Conservation (phyloP, 306 rosid genomes). For the Acacia melanoxylon region DNA sequence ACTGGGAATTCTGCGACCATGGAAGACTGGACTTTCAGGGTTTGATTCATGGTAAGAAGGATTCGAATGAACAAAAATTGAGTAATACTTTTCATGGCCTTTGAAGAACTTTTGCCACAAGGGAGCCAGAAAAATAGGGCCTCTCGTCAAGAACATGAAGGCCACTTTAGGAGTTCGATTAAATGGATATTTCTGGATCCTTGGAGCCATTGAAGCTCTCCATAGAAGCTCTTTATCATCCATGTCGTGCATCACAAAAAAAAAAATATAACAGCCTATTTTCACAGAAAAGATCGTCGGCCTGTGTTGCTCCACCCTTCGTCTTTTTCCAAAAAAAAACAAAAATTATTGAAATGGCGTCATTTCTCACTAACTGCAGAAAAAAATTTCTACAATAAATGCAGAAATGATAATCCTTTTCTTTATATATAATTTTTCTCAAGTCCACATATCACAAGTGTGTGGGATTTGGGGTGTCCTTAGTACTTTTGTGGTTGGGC, state of each 20-base stretch:
- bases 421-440: too few relatives aligned
- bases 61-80: slow-evolving; percentile 77
- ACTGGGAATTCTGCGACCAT: slow-evolving; percentile 73
- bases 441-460: too few relatives aligned
- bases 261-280: too few relatives aligned
- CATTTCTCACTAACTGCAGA: too few relatives aligned
- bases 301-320: too few relatives aligned
- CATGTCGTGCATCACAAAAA: slow-evolving; percentile 59
- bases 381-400: too few relatives aligned
- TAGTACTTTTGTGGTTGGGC: too few relatives aligned
- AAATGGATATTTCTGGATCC: slow-evolving; percentile 55
- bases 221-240: slow-evolving; percentile 67
- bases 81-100: slow-evolving; percentile 69
- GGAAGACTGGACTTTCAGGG: slow-evolving; percentile 58
- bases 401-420: too few relatives aligned
- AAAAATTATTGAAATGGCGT: too few relatives aligned
- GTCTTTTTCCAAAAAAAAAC: too few relatives aligned
- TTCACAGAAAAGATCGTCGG: too few relatives aligned
- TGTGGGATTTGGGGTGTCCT: too few relatives aligned
- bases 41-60: slow-evolving; percentile 69
- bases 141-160: slow-evolving; percentile 80
- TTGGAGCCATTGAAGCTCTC: slow-evolving; percentile 77
- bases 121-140: slow-evolving; percentile 65
- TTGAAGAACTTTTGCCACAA: slow-evolving; percentile 82
- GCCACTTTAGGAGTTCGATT: slow-evolving; percentile 73